phyloP scores from a whole-genome alignment of 768 basidiomycete genomes.

The Suillus luteus region DNA sequence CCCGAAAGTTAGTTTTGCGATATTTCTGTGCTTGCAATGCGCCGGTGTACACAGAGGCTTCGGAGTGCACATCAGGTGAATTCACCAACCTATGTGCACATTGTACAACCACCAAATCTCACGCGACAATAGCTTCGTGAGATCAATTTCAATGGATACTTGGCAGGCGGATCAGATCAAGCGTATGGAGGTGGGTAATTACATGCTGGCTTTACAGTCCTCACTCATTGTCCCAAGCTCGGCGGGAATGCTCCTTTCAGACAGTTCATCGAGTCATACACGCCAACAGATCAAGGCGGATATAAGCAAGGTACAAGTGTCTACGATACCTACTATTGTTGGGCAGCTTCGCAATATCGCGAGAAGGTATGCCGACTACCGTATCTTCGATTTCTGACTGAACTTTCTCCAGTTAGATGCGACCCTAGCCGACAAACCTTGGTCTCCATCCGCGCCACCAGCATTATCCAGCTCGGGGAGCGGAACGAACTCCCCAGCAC shows the following conservation, averaged over 20 bases:
- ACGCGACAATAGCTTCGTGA: conserved; percentile 67
- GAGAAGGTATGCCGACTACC: conserved; percentile 65
- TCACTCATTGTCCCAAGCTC: conserved; percentile 46
- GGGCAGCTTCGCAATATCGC: conserved; percentile 93
- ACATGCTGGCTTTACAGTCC: conserved; percentile 10
- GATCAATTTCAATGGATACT: conserved; percentile 95
- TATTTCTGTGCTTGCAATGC: conserved; percentile 92
- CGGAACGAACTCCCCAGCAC: conserved; percentile 46
- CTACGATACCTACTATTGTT: conserved; percentile 85
- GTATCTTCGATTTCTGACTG: conserved; percentile 16
- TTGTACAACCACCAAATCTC: conserved; percentile 7
- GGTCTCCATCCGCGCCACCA: conserved; percentile 78
- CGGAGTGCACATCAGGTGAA: conserved; percentile 87
- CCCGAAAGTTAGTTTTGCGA: conserved; percentile 61
- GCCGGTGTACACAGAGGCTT: conserved; percentile 85
- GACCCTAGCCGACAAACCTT: conserved; percentile 69
- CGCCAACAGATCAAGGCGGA: conserved; percentile 66
- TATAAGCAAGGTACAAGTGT: conserved; percentile 62
- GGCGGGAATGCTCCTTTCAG: conserved; percentile 89
- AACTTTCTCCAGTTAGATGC: conserved; percentile 68
- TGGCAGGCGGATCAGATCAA: conserved; percentile 89
- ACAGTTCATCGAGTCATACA: conserved; percentile 73
- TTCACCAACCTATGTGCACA: conserved; percentile 15
- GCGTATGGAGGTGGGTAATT: conserved; percentile 78
- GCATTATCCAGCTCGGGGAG: conserved; percentile 41